Evolutionary conservation across 1,284 basidiomycete species (phyloP), one percentile per base, ranked within the genome.

Genomic region (Agaricales sp.): DNA sequence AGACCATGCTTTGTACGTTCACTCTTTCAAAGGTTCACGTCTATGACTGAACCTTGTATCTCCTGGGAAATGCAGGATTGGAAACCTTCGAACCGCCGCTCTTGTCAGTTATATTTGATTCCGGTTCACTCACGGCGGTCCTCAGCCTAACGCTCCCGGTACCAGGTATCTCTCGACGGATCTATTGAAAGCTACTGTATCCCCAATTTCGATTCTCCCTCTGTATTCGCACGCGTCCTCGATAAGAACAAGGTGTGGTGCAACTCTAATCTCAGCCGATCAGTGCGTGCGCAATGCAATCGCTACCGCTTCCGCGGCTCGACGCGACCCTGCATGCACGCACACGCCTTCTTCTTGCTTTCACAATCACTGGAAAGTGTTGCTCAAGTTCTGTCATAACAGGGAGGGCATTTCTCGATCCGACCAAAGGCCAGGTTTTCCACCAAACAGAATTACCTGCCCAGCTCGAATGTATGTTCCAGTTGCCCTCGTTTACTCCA

Each of bases 321-420:
- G n/a, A n/a, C 30, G 30, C 30, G 30, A 35, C 30, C 11, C 30
- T 8, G 30, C 30, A 35, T 11, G 8, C 30, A n/a, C 11, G 30
- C 30, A 30, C 11, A 16, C 24, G 23, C n/a, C n/a, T n/a, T n/a
- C n/a, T n/a, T n/a, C n/a, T n/a, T n/a, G n/a, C n/a, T n/a, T n/a
- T n/a, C n/a, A n/a, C n/a, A n/a, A n/a, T n/a, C n/a, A n/a, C n/a
- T n/a, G n/a, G n/a, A n/a, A n/a, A n/a, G n/a, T n/a, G n/a, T n/a
- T n/a, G n/a, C n/a, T n/a, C 30, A 19, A 45, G 47, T 52, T 14
- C 2, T 37, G 8, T 41, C 4, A 6, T 8, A 4, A 8, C 39
- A 88, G 74, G 93, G 92, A n/a, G 92, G 92, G 0, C 92, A 96
- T 62, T 95, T 94, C 63, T 87, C 82, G 3, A 82, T 95, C 59